Evolutionary conservation across 371 early-diverging fungal genomes (phyloP), one percentile per base, ranked within the genome.

Genomic region (Mortierella sp.): DNA sequence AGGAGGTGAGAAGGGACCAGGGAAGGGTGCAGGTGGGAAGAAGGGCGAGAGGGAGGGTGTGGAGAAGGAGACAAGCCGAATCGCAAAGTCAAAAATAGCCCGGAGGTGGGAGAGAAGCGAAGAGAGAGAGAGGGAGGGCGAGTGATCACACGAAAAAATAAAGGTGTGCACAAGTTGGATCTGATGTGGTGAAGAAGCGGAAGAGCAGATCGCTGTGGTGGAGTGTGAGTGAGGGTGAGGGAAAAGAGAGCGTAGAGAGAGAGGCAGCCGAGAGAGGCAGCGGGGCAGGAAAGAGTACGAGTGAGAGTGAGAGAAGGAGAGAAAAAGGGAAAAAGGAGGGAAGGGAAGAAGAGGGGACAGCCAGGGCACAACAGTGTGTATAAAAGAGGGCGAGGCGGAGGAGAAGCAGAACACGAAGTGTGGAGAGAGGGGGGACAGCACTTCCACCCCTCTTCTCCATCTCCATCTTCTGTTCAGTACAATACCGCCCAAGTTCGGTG

Each of bases 281-380:
- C 39, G 21, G n/a, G 42, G 38, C 34, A 49, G 51, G 21, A 24
- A 55, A 26, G 54, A 61, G 14, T 42, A 34, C 18, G 45, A 41
- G 43, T 23, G 55, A 19, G 19, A 38, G 51, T 19, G 26, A 34
- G 30, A 24, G 34, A 50, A 45, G 47, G 58, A 41, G 34, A 43
- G 10, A 34, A 23, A 59, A 10, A 47, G 30, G 47, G 19, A 48
- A 31, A 42, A 50, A 46, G 49, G 53, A 57, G 42, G 12, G 18
- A 28, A 30, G 50, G 38, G n/a, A n/a, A 41, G 38, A 48, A 56
- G 16, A 43, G 42, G 47, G 43, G 50, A n/a, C 48, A 28, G 31
- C 23, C 21, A 16, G 24, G n/a, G 50, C 31, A 54, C 16, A 26
- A 26, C 23, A 30, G n/a, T n/a, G n/a, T n/a, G n/a, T n/a, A n/a